Evolutionary conservation across 169 alveolate species (phyloP), one percentile per base, ranked within the genome.

Genomic region (Neospora caninum): DNA sequence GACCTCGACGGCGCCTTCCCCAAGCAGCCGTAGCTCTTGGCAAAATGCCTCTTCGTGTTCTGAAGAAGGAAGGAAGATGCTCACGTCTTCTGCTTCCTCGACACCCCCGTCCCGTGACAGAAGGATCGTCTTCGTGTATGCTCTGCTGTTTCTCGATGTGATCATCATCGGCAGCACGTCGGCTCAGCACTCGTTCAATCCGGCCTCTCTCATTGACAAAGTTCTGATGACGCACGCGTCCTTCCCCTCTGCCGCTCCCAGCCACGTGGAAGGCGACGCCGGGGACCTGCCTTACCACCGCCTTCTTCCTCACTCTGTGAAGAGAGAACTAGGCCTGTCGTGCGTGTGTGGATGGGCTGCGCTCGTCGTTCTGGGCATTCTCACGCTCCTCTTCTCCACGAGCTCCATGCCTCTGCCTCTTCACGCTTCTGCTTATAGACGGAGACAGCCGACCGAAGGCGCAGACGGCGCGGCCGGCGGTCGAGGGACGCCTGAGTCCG

Each of bases 281-380:
- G 27, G n/a, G 43, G 84, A 73, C 38, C 84, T 31, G 41, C 84
- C 89, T 39, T 82, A 10, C 64, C 31, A 82, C 25, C 91, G 64
- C 41, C 92, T 78, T 34, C 88, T 92, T 6, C 95, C 95, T 16
- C 92, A 83, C 31, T 91, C 95, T 67, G 88, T 92, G 4, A 92
- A 92, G 82, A 42, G 95, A 58, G 95, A 92, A 42, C 95, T 92
- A 4, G 95, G 95, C n/a, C 49, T 92, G 88, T 83, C 95, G 34
- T 92, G 95, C 83, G 88, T 91, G 89, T 92, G 95, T 64, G 95
- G 95, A 36, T 92, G 95, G 95, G 80, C 88, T 36, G 95, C 95
- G 39, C 69, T 92, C 18, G 93, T 91, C 7, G 95, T 92, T 9
- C 58, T 92, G 89, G 95, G 95, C 22, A 39, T 70, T 18, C 92